Conservation (phyloP, 169 alveolate genomes). For the Plasmodium sp. region DNA sequence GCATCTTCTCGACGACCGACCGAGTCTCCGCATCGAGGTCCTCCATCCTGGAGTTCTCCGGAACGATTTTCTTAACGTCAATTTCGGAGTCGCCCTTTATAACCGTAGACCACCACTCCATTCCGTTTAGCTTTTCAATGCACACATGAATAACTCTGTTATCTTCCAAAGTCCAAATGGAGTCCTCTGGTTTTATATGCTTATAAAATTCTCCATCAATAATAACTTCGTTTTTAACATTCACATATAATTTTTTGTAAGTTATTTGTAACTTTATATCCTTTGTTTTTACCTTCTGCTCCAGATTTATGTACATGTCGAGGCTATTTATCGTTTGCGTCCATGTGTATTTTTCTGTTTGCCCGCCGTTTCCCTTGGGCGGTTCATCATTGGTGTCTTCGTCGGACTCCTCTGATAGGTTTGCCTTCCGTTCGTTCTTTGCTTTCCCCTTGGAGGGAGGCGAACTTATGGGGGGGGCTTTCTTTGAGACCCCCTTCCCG, state of each 20-base stretch:
- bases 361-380: conserved; percentile 86
- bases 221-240: conserved; percentile 80
- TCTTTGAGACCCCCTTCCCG: not conserved
- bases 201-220: conserved; percentile 93
- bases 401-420: conserved; percentile 4
- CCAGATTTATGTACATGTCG: conserved; percentile 77
- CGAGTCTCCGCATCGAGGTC: conserved; percentile 98
- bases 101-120: conserved; percentile 98
- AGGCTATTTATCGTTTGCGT: conserved; percentile 91
- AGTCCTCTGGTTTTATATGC: conserved; percentile 93
- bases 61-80: conserved; percentile 97
- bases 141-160: conserved; percentile 89
- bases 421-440: not conserved
- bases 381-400: conserved; percentile 32
- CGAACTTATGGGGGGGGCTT: not conserved
- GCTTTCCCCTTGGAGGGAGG: not conserved
- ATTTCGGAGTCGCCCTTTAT: conserved; percentile 95
- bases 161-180: conserved; percentile 96
- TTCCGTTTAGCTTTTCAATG: conserved; percentile 92
- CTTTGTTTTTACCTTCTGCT: conserved; percentile 75
- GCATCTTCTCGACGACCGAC: conserved; percentile 97
- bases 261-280: conserved; percentile 80
- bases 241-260: conserved; percentile 80
- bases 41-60: conserved; percentile 96
- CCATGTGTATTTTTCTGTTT: conserved; percentile 92